phyloP scores from a whole-genome alignment of 768 basidiomycete species.

The Podaxis sp. region DNA sequence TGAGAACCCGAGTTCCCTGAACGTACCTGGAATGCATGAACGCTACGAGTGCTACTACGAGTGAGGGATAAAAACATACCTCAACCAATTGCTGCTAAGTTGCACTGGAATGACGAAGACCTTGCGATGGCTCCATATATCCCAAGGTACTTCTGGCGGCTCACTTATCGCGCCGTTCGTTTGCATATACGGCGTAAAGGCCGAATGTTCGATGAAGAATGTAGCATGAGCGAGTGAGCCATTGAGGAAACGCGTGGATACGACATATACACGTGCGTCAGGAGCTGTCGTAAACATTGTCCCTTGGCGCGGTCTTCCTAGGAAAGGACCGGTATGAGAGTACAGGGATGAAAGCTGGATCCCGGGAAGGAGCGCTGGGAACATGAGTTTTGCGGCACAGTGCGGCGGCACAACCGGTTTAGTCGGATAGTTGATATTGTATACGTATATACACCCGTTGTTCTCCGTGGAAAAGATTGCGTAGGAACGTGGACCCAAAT shows the following conservation, averaged over 20 bases:
- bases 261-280: slow-evolving; percentile 13
- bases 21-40: slow-evolving; percentile 9
- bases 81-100: slow-evolving; percentile 13
- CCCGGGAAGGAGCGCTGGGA: slow-evolving; percentile 17
- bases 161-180: neutral
- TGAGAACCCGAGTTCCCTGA: slow-evolving; percentile 17
- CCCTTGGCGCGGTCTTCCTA: slow-evolving; percentile 23
- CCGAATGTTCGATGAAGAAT: slow-evolving; percentile 13
- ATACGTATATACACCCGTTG: slow-evolving; percentile 43
- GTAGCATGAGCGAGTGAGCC: slow-evolving; percentile 1
- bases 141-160: slow-evolving; percentile 10
- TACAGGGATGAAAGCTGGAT: slow-evolving; percentile 20
- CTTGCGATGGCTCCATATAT: slow-evolving; percentile 14
- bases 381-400: slow-evolving; percentile 16
- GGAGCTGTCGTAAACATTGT: slow-evolving; percentile 25
- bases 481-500: slow-evolving; percentile 43
- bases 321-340: slow-evolving; percentile 35
- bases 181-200: slow-evolving; percentile 1
- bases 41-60: neutral
- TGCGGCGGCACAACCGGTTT: slow-evolving; percentile 8
- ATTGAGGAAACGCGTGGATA: slow-evolving; percentile 6
- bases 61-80: slow-evolving; percentile 2
- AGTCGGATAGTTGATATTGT: slow-evolving; percentile 30
- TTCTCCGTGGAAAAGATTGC: slow-evolving; percentile 36
- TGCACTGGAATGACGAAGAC: slow-evolving; percentile 4